Evolutionary conservation across 805 yeast species (phyloP).

Genomic region (Metschnikowia chrysomelidarum): DNA sequence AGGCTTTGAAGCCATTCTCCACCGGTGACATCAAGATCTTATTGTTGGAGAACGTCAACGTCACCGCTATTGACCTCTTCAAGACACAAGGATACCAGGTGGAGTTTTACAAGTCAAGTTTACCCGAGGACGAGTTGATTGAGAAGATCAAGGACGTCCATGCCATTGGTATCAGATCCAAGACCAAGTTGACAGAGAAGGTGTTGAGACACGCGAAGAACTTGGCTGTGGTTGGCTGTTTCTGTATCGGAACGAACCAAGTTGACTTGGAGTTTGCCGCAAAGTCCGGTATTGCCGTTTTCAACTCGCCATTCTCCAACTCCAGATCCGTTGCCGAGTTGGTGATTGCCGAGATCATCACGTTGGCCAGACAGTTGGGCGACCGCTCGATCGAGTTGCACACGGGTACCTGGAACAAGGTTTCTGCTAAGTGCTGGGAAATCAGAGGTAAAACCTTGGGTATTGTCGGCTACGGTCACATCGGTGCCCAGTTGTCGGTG

Average conservation of each 20-base stretch:
- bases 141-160: conserved; percentile 92
- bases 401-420: conserved; percentile 97
- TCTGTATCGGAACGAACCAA: conserved; percentile 99
- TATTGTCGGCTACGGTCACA: conserved; percentile 96
- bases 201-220: conserved; percentile 84
- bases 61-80: conserved; percentile 86
- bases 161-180: conserved; percentile 97
- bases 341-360: conserved; percentile 91
- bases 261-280: conserved; percentile 93
- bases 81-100: conserved; percentile 93
- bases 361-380: conserved; percentile 93
- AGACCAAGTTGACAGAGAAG: conserved; percentile 81
- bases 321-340: conserved; percentile 98
- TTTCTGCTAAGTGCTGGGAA: conserved; percentile 94
- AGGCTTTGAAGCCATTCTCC: conserved; percentile 88
- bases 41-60: conserved; percentile 88
- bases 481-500: conserved; percentile 95
- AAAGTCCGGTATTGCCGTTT: conserved; percentile 88
- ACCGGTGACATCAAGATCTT: conserved; percentile 93
- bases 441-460: conserved; percentile 98
- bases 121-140: conserved; percentile 90
- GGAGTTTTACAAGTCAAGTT: conserved; percentile 84
- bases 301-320: conserved; percentile 98
- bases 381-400: conserved; percentile 96
- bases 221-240: conserved; percentile 90